A percentile compares a stretch with the other conserved stretches of the same genome.
Conservation (phyloP, 1,139 yeast species). For the Suhomyces atakaporum region DNA sequence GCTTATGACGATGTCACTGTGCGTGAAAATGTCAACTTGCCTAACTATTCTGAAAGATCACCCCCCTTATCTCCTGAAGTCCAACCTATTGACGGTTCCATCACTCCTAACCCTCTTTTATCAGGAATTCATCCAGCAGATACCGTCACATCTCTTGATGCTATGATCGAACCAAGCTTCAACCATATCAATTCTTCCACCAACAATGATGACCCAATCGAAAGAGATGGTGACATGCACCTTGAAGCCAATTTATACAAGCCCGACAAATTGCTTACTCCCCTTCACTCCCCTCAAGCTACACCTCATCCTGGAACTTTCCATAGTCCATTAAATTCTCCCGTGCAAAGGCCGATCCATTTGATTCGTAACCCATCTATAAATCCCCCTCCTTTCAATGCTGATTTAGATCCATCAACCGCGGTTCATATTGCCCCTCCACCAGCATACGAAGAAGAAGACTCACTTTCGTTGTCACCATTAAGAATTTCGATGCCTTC, state of each 20-base stretch:
- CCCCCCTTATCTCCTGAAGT: constrained; percentile 59
- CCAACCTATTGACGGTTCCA: constrained; percentile 39
- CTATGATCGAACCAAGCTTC: constrained; percentile 22
- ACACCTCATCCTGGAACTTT: constrained; percentile 47
- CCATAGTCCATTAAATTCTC: constrained; percentile 39
- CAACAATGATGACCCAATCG: constrained; percentile 42
- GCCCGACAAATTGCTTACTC: constrained; percentile 36
- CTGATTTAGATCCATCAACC: constrained; percentile 33
- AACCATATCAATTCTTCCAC: constrained; percentile 30
- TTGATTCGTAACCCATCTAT: constrained; percentile 37
- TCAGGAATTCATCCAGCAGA: background rate
- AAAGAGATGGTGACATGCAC: constrained; percentile 46
- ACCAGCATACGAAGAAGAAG: constrained; percentile 44
- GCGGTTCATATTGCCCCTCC: constrained; percentile 26
- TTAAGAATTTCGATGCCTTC: constrained; percentile 23
- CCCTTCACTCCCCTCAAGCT: constrained; percentile 60
- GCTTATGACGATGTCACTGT: constrained; percentile 45
- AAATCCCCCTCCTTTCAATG: constrained; percentile 48
- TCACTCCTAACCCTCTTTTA: constrained; percentile 9
- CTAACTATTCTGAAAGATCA: constrained; percentile 26
- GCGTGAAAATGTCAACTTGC: constrained; percentile 15
- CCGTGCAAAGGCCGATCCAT: constrained; percentile 39
- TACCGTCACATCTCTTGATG: constrained; percentile 17
- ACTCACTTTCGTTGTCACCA: constrained; percentile 30
- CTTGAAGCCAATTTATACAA: constrained; percentile 62